Base-by-base conservation (phyloP, 2,329 filamentous ascomycete genomes). In the Sclerotinia nivalis region DNA sequence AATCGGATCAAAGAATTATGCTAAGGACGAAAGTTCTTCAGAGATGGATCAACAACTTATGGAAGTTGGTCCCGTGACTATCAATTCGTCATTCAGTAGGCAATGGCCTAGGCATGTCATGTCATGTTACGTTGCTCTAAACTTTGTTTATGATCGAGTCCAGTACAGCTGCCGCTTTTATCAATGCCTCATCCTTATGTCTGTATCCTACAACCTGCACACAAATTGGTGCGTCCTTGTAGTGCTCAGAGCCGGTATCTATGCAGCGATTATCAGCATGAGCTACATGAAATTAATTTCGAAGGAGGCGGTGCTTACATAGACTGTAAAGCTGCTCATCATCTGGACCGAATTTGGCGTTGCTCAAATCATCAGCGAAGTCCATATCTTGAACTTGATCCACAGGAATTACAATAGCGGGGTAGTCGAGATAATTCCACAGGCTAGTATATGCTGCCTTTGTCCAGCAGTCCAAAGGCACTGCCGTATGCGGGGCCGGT, bases 401-500 rank as follows among this genome's bases (percentile, higher is more conserved):
- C 15, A 45, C 58, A 10, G 58, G 58, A 45, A 60, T 20, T 1
- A 60, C 37, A 28, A 60, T 28, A 1, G 58, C 58, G 9, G 58
- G 58, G 5, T 60, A 60, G 20, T 60, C 58, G 37, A 60, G 80
- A 66, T 87, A 72, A 74, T 88, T 88, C 85, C 84, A 88, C 71
- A 86, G 80, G 22, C 81, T 80, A 0, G 85, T 87, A 73, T 88
- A 88, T 45, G 58, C 58, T 5, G 37, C 58, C 7, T 4, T 25
- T 2, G 58, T 37, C 58, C 58, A 60, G 77, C 58, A 83, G 67
- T 79, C 76, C 43, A 74, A 73, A 79, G 56, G 81, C 79, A 85
- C 81, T 0, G 86, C 86, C 1, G 83, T 82, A 8, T 85, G 83
- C 1, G 84, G 83, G 2, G 82, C 82, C 1, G 81, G 81, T 4